Base-by-base conservation (phyloP, 129 eudicot species). In the Pulicaria dysenterica region DNA sequence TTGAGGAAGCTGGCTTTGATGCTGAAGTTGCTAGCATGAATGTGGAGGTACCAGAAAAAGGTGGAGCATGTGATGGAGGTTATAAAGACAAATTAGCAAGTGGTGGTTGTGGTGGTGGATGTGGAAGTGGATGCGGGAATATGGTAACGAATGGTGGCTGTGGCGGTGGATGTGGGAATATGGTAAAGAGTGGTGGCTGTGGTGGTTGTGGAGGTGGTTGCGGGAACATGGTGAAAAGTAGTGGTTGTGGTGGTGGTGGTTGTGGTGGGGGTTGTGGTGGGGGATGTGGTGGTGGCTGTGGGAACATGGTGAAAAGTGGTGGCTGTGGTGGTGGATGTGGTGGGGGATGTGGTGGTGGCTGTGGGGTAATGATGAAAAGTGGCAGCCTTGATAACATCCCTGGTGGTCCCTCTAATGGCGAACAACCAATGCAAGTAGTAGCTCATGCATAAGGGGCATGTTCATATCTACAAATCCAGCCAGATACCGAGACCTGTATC, bases 121-220 rank as follows among this genome's bases (percentile, higher is more conserved):
- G 79, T 55, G 79, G 79, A 10, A 62, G 78, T 49, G 70, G 78
- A 8, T 73, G 77, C 12, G 77, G 70, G 47, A 72, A 72, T 72
- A 72, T 73, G 70, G 62, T 73, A n/a, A 34, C 15, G 1, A 37
- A 70, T 17, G 70, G 62, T 8, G 70, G 77, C 10, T 73, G 77
- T 8, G 69, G 77, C 3, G 34, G 77, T 10, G 69, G 77, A 8
- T 73, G 59, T 15, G 77, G 58, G 10, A 24, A n/a, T n/a, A n/a
- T n/a, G n/a, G n/a, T n/a, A n/a, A n/a, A n/a, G n/a, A n/a, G 62
- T 2, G 55, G 49, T 45, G 49, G 49, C 10, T 45, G 73, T 16
- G 76, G 77, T 3, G 77, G 77, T 7, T 72, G 77, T 16, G 78
- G 78, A n/a, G 60, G 77, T 7, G 70, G 77, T 4, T 73, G 62